Conservation (phyloP, 768 basidiomycete species). For the Hygrophorus russula region DNA sequence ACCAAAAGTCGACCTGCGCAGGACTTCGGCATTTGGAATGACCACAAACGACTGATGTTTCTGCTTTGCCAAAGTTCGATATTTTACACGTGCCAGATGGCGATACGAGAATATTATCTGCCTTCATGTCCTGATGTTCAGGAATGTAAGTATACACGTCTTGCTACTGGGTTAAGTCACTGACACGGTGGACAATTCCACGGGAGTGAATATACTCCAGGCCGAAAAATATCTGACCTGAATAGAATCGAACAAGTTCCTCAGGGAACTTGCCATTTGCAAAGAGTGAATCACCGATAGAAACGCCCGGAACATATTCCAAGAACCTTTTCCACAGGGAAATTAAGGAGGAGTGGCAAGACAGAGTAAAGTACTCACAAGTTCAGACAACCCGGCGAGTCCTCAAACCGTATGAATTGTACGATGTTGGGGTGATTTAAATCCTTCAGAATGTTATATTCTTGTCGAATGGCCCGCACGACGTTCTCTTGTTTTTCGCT, state of each 20-base stretch:
- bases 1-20: slow-evolving; percentile 87
- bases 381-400: slow-evolving; percentile 60
- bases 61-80: slow-evolving; percentile 95
- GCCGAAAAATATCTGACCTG: slow-evolving; percentile 76
- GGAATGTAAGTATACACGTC: not conserved
- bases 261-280: slow-evolving; percentile 78
- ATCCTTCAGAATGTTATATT: slow-evolving; percentile 78
- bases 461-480: slow-evolving; percentile 74
- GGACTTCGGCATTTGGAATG: slow-evolving; percentile 66
- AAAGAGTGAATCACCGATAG: slow-evolving; percentile 65
- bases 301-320: slow-evolving; percentile 95
- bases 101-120: slow-evolving; percentile 91
- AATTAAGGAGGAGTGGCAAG: too few species aligned
- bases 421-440: slow-evolving; percentile 89
- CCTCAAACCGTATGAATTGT: slow-evolving; percentile 83
- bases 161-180: slow-evolving; percentile 7
- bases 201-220: slow-evolving; percentile 79
- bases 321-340: slow-evolving; percentile 51
- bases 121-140: slow-evolving; percentile 66
- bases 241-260: slow-evolving; percentile 77
- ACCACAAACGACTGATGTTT: slow-evolving; percentile 51
- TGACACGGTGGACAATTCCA: slow-evolving; percentile 78
- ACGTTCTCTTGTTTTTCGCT: slow-evolving; percentile 47
- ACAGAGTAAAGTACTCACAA: slow-evolving; percentile 43
- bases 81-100: slow-evolving; percentile 83